A percentile compares a stretch with the other conserved stretches of the same genome.
Conservation (phyloP, 768 basidiomycete genomes). For the Megacollybia marginata region DNA sequence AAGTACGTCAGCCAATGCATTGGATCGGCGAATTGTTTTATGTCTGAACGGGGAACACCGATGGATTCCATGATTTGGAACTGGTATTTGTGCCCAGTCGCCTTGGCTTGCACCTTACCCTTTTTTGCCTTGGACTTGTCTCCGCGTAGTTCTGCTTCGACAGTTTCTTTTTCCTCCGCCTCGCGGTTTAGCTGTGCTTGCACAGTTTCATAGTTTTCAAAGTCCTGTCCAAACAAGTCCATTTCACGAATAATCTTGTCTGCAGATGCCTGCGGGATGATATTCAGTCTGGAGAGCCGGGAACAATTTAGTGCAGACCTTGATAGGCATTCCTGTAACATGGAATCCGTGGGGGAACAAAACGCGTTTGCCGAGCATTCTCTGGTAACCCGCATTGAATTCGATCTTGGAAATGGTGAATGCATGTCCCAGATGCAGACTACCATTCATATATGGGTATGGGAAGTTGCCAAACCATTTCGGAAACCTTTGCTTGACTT, state of each 20-base stretch:
- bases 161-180: slow-evolving; percentile 39
- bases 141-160: slow-evolving; percentile 32
- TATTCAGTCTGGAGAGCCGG: neutral
- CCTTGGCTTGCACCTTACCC: slow-evolving; percentile 89
- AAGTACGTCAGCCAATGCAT: slow-evolving; percentile 89
- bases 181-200: slow-evolving; percentile 33
- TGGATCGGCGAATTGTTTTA: slow-evolving; percentile 97
- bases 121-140: slow-evolving; percentile 84
- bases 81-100: slow-evolving; percentile 90
- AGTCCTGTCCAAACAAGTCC: slow-evolving; percentile 89
- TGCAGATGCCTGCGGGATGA: slow-evolving; percentile 67
- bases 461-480: slow-evolving; percentile 99
- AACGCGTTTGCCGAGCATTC: slow-evolving; percentile 90
- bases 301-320: slow-evolving; percentile 48
- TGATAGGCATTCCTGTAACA: slow-evolving; percentile 98
- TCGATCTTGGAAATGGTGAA: slow-evolving; percentile 99
- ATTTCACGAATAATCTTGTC: slow-evolving; percentile 98
- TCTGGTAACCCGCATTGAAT: slow-evolving; percentile 90
- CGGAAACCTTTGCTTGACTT: slow-evolving; percentile 72
- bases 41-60: slow-evolving; percentile 78
- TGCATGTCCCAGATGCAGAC: slow-evolving; percentile 92
- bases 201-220: slow-evolving; percentile 57
- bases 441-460: slow-evolving; percentile 98
- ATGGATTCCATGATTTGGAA: slow-evolving; percentile 99
- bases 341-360: slow-evolving; percentile 98